Percentiles rank a stretch among this genome's conserved stretches.
These are phyloP conservation scores for Protomyces gravidus DNA, from an alignment of 1,139 yeast species.

Conservation along the genomic window DNA sequence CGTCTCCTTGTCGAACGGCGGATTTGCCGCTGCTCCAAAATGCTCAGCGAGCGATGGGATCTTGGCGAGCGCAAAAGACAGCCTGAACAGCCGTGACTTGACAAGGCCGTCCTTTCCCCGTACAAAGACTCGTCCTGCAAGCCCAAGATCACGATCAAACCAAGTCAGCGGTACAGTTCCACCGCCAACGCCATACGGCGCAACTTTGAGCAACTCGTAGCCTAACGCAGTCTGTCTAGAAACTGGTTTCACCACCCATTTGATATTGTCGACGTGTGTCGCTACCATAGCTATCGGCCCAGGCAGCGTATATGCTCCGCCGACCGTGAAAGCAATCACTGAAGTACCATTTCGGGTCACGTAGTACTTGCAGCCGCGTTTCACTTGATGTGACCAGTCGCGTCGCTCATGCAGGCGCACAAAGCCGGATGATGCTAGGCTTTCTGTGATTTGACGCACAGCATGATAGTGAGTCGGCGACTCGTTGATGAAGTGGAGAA, in stretches of 20 bases:
- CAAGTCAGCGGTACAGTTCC: slow-evolving; percentile 87
- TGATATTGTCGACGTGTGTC: slow-evolving; percentile 95
- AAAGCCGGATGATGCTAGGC: slow-evolving; percentile 59
- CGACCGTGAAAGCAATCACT: slow-evolving; percentile 72
- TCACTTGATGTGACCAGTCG: slow-evolving; percentile 56
- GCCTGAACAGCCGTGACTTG: slow-evolving; percentile 66
- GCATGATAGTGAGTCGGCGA: slow-evolving; percentile 80
- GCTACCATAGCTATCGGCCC: slow-evolving; percentile 85
- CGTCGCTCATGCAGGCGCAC: slow-evolving; percentile 66
- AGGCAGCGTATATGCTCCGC: slow-evolving; percentile 61
- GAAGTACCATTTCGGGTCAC: slow-evolving; percentile 87
- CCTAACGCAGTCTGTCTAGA: slow-evolving; percentile 67
- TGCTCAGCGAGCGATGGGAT: slow-evolving; percentile 95
- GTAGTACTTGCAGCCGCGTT: slow-evolving; percentile 56
- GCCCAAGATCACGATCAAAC: slow-evolving; percentile 86
- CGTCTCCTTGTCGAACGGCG: slow-evolving; percentile 80
- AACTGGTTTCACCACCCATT: slow-evolving; percentile 70
- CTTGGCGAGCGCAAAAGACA: slow-evolving; percentile 76
- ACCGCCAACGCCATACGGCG: slow-evolving; percentile 60
- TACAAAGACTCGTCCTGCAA: slow-evolving; percentile 87
- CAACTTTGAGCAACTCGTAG: slow-evolving; percentile 85
- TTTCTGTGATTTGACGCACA: slow-evolving; percentile 58
- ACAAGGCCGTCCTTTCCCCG: slow-evolving; percentile 43
- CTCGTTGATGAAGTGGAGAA: slow-evolving; percentile 15
- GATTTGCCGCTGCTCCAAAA: slow-evolving; percentile 42